Evolutionary conservation across 2,329 filamentous ascomycete genomes (phyloP), one percentile per base, ranked within the genome.

Genomic region (Anisogramma anomala): DNA sequence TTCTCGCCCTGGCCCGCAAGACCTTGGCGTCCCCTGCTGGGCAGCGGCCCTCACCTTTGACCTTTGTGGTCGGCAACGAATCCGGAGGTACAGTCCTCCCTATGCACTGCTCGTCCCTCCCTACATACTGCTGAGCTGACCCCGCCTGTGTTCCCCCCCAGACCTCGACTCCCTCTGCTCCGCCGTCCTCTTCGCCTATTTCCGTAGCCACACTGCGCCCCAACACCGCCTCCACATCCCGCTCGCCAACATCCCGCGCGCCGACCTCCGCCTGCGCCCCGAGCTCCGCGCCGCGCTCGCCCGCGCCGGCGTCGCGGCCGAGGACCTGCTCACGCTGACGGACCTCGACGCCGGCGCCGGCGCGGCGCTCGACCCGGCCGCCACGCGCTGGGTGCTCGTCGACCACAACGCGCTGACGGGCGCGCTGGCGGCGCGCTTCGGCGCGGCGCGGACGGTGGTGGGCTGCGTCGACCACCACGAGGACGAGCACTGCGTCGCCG

Each of bases 91-190:
- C 27, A n/a, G n/a, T n/a, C n/a, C n/a, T n/a, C n/a, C n/a, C n/a
- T n/a, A n/a, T n/a, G n/a, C n/a, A n/a, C n/a, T n/a, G n/a, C n/a
- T n/a, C n/a, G n/a, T n/a, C n/a, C n/a, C n/a, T n/a, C n/a, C n/a
- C n/a, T n/a, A n/a, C n/a, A 20, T 8, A 11, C 14, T 14, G 25
- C 33, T 36, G 19, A 42, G 11, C 13, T 32, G 11, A 14, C 22
- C n/a, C n/a, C n/a, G n/a, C n/a, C 23, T 17, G 13, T 19, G 17
- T 11, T 18, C 26, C 11, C n/a, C 4, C 7, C 6, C 17, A 83
- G 84, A 91, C 51, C 77, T 91, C 41, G 84, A 91, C 62, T 88
- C 84, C 2, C 72, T 91, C 50, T 84, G 81, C 58, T 81, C 77
- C 20, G 75, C 84, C 19, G 62, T 91, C 14, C 61, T 88, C 19